Percentiles rank a stretch among this genome's conserved stretches.
Conservation (phyloP, 495 filamentous ascomycete genomes). For the Hypoxylon trugodes region DNA sequence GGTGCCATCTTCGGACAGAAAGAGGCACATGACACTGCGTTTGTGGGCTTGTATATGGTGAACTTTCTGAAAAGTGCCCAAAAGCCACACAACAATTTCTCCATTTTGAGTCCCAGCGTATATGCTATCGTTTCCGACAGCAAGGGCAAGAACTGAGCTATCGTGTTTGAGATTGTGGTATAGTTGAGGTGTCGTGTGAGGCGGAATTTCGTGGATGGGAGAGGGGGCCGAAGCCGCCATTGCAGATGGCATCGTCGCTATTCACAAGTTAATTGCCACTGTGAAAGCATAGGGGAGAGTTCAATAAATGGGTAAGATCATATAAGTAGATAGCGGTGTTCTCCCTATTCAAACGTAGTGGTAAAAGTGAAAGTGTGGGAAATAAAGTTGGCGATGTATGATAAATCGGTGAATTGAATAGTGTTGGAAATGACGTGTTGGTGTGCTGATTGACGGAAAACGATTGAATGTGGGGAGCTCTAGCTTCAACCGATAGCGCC, state of each 20-base stretch:
- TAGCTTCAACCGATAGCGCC: constrained; percentile 10
- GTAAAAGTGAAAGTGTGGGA: neutral
- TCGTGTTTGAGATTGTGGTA: constrained; percentile 75
- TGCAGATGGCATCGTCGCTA: constrained; percentile 24
- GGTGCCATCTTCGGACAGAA: constrained; percentile 73
- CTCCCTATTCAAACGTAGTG: neutral
- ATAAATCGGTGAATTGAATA: constrained; percentile 5
- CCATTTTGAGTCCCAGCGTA: constrained; percentile 92
- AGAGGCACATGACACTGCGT: constrained; percentile 87
- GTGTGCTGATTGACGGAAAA: constrained; percentile 20
- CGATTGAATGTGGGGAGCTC: constrained; percentile 26
- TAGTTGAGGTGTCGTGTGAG: constrained; percentile 60
- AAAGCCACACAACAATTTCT: constrained; percentile 89
- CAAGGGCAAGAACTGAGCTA: constrained; percentile 76
- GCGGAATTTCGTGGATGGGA: constrained; percentile 46
- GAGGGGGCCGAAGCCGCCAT: constrained; percentile 36
- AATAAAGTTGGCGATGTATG: constrained; percentile 4
- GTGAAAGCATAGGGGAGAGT: constrained; percentile 8
- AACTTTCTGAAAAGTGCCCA: constrained; percentile 83
- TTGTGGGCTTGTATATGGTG: constrained; percentile 83
- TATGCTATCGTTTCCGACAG: constrained; percentile 68
- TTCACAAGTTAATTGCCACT: constrained; percentile 13
- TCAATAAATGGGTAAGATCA: neutral
- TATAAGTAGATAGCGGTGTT: neutral
- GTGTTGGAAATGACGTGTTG: constrained; percentile 33